Evolutionary conservation across 371 early-diverging fungal genomes (phyloP), one percentile per base, ranked within the genome.

Genomic region (Cokeromyces recurvatus): DNA sequence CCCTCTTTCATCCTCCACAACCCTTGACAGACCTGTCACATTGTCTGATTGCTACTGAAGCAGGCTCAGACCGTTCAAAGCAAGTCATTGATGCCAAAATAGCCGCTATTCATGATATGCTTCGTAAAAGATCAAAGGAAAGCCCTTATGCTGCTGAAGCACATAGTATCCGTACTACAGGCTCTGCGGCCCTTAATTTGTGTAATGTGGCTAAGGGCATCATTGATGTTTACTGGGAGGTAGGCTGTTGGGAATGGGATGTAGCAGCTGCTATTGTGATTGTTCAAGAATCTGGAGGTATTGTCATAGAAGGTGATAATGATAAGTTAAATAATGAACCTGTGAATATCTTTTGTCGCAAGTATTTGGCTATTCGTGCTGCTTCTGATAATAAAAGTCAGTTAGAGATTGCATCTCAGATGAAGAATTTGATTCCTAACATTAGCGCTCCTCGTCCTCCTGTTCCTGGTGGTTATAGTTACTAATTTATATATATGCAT

Each of bases 151-250:
- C 57, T 20, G 62, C 56, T 15, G 74, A 78, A 37, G 78, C 84
- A 1, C 83, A 81, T 32, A 91, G 92, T 22, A 67, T 94, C 23
- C 84, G 97, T 11, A 71, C 85, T 23, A 65, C 86, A 0, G 97
- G 96, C 0, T 81, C 87, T 6, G 94, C 90, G 2, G 87, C 93
- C 0, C 53, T 92, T 15, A 85, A 88, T 46, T 64, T 94, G 70
- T 84, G 89, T 50, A 61, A 75, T 16, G 78, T 93, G 4, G 95
- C 95, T 4, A 80, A 87, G 40, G 96, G 95, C 3, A 67, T 78
- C 11, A 63, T 86, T 12, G 96, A 97, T 55, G 71, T 87, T 6
- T 95, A 91, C 61, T 97, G 91, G 89, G 97, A 97, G 65, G 79
- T 86, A 23, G 97, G 96, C 4, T 79, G 77, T 59, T 84, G 84